phyloP scores from a whole-genome alignment of 1,139 yeast genomes.

The Kluyveromyces sp. region DNA sequence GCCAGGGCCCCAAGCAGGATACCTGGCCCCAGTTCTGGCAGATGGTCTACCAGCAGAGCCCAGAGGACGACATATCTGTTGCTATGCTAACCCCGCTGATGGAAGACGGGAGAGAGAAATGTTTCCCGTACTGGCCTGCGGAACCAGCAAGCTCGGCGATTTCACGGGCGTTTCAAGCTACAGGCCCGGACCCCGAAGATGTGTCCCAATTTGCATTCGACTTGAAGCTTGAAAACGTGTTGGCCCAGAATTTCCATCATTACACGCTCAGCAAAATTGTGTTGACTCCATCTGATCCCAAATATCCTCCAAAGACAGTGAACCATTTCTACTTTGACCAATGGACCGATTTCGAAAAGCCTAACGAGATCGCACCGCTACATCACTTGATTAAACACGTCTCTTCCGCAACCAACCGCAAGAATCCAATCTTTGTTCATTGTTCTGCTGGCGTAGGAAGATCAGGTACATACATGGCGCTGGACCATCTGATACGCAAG shows the following conservation, averaged over 20 bases:
- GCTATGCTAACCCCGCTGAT: conserved; percentile 83
- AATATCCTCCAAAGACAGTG: conserved; percentile 26
- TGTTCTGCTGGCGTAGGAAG: conserved; percentile 82
- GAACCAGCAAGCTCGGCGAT: conserved; percentile 10
- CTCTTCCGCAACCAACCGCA: conserved; percentile 24
- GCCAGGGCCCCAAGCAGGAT: conserved; percentile 62
- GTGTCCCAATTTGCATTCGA: conserved; percentile 18
- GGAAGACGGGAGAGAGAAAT: conserved; percentile 57
- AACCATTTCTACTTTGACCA: conserved; percentile 39
- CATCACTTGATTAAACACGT: conserved; percentile 26
- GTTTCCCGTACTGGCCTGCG: conserved; percentile 67
- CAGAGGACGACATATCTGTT: conserved; percentile 46
- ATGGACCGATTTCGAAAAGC: conserved; percentile 43
- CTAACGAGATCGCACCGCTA: conserved; percentile 33
- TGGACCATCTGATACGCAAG: conserved; percentile 47
- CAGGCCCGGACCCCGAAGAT: conserved; percentile 18
- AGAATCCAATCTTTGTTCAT: conserved; percentile 45
- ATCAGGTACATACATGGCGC: conserved; percentile 64
- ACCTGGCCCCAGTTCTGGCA: conserved; percentile 80
- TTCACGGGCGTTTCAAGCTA: conserved; percentile 17
- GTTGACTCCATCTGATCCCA: conserved; percentile 16
- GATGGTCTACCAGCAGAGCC: conserved; percentile 54
- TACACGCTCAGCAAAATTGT: conserved; percentile 25
- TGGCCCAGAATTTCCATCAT: conserved; percentile 17
- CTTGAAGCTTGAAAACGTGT: conserved; percentile 17